Percentiles rank a stretch among this genome's conserved stretches.
phyloP scores from a whole-genome alignment of 352 stramenopile species.

The Phytopythium boreale region DNA sequence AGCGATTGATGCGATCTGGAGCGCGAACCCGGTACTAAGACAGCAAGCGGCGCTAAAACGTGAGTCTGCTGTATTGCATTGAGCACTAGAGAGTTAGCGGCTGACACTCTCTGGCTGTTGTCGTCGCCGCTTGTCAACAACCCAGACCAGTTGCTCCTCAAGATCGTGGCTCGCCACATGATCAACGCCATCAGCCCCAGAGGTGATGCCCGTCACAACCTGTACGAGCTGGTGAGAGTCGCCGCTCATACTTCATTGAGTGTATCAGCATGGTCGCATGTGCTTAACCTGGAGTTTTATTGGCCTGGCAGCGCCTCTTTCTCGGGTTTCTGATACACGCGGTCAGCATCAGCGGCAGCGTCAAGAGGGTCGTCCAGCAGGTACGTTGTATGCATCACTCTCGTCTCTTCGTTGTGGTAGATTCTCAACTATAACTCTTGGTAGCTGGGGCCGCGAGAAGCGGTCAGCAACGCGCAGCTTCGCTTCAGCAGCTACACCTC shows the following conservation, averaged over 20 bases:
- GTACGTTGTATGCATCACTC: background rate
- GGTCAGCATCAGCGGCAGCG: background rate
- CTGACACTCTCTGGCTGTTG: too few relatives aligned
- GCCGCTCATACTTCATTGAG: background rate
- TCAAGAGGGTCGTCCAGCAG: conserved; percentile 1
- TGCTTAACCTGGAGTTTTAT: background rate
- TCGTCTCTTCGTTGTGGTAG: background rate
- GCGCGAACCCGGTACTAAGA: background rate
- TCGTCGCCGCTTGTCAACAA: background rate
- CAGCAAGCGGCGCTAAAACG: background rate
- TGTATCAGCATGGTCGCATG: background rate
- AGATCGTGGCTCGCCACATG: background rate
- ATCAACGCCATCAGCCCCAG: background rate
- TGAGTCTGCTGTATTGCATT: background rate
- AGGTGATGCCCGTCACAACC: background rate
- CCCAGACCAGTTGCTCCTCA: conserved; percentile 2
- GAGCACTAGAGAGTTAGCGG: background rate
- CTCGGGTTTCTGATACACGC: background rate
- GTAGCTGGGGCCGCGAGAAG: conserved; percentile 5
- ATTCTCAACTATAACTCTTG: conserved; percentile 1
- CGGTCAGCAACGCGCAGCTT: conserved; percentile 16
- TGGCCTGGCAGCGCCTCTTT: background rate
- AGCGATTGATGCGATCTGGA: background rate
- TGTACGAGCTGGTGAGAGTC: conserved; percentile 1
- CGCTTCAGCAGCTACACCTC: conserved; percentile 53